phyloP scores from a whole-genome alignment of 2,329 filamentous ascomycete species.

The Penicillium sp. region DNA sequence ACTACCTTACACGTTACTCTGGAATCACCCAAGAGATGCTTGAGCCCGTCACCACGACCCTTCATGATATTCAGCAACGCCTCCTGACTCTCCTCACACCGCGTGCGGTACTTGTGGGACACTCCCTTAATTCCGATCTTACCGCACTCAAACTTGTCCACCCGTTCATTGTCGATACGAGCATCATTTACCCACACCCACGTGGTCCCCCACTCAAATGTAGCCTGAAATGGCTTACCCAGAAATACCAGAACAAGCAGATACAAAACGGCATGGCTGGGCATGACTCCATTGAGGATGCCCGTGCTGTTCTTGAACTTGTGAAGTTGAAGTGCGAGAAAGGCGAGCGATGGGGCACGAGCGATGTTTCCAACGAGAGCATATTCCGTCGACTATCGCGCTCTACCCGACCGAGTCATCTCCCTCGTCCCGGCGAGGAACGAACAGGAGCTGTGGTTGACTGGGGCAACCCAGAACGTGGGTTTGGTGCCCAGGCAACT shows the following conservation, averaged over 20 bases:
- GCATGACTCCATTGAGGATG: conserved; percentile 92
- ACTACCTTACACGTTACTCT: conserved; percentile 89
- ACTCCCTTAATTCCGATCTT: conserved; percentile 57
- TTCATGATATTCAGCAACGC: conserved; percentile 76
- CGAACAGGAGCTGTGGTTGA: conserved; percentile 68
- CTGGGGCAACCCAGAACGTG: conserved; percentile 75
- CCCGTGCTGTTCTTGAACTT: conserved; percentile 84
- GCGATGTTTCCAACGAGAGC: conserved; percentile 77
- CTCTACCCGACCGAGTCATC: conserved; percentile 47
- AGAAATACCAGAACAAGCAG: conserved; percentile 81
- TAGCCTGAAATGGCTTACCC: conserved; percentile 82
- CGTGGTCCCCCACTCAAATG: conserved; percentile 87
- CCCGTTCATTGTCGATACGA: conserved; percentile 90
- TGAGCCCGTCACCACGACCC: conserved; percentile 75
- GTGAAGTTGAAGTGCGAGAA: conserved; percentile 95
- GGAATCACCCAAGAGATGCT: conserved; percentile 89
- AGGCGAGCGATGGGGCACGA: conserved; percentile 80
- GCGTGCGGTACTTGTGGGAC: conserved; percentile 48
- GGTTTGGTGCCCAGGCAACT: conserved; percentile 58
- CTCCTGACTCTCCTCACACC: conserved; percentile 67
- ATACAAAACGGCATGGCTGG: conserved; percentile 80
- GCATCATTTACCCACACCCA: conserved; percentile 85
- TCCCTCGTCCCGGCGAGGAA: conserved; percentile 27
- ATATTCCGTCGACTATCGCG: conserved; percentile 80
- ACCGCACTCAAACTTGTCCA: conserved; percentile 83